Percentiles rank a stretch among this genome's conserved stretches.
Conservation (phyloP, 352 stramenopile species). For the Phytophthora pistaciae region DNA sequence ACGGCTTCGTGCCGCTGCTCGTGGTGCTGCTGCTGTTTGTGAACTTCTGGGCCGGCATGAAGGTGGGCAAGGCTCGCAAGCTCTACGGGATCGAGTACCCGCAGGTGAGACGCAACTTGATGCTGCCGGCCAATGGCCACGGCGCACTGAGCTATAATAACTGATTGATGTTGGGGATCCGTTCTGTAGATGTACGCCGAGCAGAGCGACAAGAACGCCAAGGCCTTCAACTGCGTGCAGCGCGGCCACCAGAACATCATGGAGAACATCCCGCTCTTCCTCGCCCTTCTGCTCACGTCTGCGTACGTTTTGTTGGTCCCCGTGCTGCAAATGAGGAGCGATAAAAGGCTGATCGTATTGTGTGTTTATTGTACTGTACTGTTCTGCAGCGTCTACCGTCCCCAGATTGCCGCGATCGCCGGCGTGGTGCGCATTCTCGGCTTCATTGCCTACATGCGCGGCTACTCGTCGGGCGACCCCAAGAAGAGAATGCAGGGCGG, state of each 20-base stretch:
- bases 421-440: constrained; percentile 61
- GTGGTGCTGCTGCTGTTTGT: constrained; percentile 61
- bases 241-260: constrained; percentile 93
- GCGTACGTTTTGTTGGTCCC: constrained; percentile 42
- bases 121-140: not conserved
- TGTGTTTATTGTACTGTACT: not conserved
- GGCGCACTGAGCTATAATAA: not conserved
- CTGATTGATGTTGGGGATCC: not conserved
- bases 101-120: constrained; percentile 30
- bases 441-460: constrained; percentile 74
- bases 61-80: constrained; percentile 72
- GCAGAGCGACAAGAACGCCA: constrained; percentile 89
- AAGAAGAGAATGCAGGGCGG: constrained; percentile 65
- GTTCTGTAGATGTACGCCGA: constrained; percentile 86
- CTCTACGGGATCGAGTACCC: constrained; percentile 71
- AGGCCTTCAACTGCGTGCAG: constrained; percentile 93
- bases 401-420: constrained; percentile 64
- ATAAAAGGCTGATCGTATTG: not conserved
- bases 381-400: constrained; percentile 60
- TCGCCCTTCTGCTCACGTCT: constrained; percentile 64
- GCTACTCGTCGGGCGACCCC: constrained; percentile 71
- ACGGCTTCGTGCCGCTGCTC: constrained; percentile 63
- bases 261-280: constrained; percentile 86
- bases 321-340: not conserved
- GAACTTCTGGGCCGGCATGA: constrained; percentile 55